Base-by-base conservation (phyloP, 2,329 filamentous ascomycete species). In the Bipolaris sorokiniana region DNA sequence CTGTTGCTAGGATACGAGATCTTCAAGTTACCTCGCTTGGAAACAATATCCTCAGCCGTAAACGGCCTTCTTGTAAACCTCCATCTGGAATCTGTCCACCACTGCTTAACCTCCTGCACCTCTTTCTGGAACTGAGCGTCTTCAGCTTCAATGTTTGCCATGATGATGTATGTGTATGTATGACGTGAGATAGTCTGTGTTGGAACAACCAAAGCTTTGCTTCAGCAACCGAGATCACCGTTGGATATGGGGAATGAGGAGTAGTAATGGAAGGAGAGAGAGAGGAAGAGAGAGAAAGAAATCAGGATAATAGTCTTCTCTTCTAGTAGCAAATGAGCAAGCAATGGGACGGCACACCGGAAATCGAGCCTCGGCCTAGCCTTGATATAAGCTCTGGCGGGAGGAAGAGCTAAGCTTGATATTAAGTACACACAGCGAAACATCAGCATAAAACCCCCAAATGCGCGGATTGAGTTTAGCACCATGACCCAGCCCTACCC, bases 11-110 rank as follows among this genome's bases (percentile, higher is more conserved):
- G 89, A 76, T 98, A 98, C 62, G 96, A 85, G 69, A 98, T 90
- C 79, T 90, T 91, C 70, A 99, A 82, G 72, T 90, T 93, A 56
- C 95, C 95, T 73, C 95, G 85, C 86, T 99, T 99, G 50, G 91
- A 89, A 63, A 96, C 95, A 73, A 99, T 98, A 81, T 96, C 91
- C 83, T 98, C 95, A 31, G 95, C 92, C 3, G 93, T 97, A 77
- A 95, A 99, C 22, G 95, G 89, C 56, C 95, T 86, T 81, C 90
- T 93, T 69, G 95, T 99, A 79, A 91, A 87, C 76, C 91, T 86
- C 95, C 95, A 99, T 83, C 95, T 86, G 55, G 92, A 86, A 70
- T 96, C 91, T 51, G 83, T 84, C 95, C 95, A 99, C 95, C 95
- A 99, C 78, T 90, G 81, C 86, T 97, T 91, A 67, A 98, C 89